Evolutionary conservation across 495 filamentous ascomycete genomes (phyloP).

Genomic region (Lophium mytilinum): DNA sequence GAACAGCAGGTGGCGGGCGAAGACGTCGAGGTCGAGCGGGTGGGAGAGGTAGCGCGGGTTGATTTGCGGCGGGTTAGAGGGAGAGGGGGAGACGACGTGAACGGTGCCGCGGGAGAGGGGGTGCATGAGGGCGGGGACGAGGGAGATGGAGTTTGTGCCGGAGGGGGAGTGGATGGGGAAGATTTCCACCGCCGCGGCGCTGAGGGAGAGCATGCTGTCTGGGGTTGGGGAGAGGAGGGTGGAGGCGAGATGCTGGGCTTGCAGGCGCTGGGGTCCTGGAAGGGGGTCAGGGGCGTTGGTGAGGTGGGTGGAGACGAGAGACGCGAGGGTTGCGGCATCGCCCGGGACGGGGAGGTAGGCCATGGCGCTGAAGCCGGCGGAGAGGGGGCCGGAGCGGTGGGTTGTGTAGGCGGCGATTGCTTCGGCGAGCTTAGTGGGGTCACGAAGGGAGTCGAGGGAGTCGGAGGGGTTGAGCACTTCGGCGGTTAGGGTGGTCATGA

Average conservation of each 20-base stretch:
- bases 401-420: not conserved
- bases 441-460: not conserved
- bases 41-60: slow-evolving; percentile 46
- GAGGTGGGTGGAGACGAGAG: not conserved
- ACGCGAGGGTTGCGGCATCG: not conserved
- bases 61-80: slow-evolving; percentile 44
- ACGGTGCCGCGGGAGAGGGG: slow-evolving; percentile 43
- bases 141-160: slow-evolving; percentile 22
- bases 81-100: slow-evolving; percentile 46
- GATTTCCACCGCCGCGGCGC: not conserved
- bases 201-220: not conserved
- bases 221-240: not conserved
- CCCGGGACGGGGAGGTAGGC: too few relatives aligned
- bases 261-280: not conserved
- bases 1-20: not conserved
- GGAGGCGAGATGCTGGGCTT: not conserved
- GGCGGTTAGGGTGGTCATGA: not conserved
- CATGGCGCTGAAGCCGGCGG: not conserved
- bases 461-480: not conserved
- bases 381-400: not conserved
- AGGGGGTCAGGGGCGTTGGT: not conserved
- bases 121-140: slow-evolving; percentile 24
- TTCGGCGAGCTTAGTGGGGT: not conserved
- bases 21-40: slow-evolving; percentile 3
- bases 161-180: not conserved